Evolutionary conservation across 148 eudicot genomes (phyloP).

Genomic region (Gaultheria prostrata): DNA sequence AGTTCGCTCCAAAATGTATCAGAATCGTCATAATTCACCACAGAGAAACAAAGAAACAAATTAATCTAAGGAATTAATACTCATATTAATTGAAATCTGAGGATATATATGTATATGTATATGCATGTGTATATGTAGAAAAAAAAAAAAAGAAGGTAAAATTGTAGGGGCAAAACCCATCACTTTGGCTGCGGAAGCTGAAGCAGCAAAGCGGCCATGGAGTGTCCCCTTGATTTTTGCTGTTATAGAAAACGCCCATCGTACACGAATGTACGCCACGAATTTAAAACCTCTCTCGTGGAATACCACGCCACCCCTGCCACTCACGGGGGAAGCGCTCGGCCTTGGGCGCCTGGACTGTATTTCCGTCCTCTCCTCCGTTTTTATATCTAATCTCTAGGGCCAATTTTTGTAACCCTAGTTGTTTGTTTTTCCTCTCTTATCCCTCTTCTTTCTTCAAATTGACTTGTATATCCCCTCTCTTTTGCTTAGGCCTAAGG

Average conservation of each 20-base stretch:
- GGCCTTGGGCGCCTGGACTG: conserved; percentile 24
- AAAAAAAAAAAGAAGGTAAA: not conserved
- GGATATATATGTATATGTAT: too few species aligned
- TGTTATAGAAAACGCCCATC: conserved; percentile 25
- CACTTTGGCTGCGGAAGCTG: conserved; percentile 19
- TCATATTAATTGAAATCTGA: too few species aligned
- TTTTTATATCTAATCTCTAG: not conserved
- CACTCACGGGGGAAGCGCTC: conserved; percentile 34
- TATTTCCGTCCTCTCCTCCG: not conserved
- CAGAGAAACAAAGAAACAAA: too few species aligned
- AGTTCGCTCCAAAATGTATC: too few species aligned
- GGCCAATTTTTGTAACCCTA: not conserved
- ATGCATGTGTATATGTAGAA: not conserved
- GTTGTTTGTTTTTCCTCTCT: not conserved
- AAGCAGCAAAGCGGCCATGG: conserved; percentile 37
- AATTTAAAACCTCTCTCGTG: conserved; percentile 24
- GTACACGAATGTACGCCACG: conserved; percentile 37
- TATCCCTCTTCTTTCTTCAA: not conserved
- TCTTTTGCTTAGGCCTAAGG: too few species aligned
- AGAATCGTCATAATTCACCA: too few species aligned
- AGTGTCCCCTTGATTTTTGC: conserved; percentile 17
- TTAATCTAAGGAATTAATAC: too few species aligned
- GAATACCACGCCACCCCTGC: conserved; percentile 41
- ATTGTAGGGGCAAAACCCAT: conserved; percentile 24
- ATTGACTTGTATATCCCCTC: not conserved